phyloP scores from a whole-genome alignment of 1,139 yeast species.

The Candida smagusa region DNA sequence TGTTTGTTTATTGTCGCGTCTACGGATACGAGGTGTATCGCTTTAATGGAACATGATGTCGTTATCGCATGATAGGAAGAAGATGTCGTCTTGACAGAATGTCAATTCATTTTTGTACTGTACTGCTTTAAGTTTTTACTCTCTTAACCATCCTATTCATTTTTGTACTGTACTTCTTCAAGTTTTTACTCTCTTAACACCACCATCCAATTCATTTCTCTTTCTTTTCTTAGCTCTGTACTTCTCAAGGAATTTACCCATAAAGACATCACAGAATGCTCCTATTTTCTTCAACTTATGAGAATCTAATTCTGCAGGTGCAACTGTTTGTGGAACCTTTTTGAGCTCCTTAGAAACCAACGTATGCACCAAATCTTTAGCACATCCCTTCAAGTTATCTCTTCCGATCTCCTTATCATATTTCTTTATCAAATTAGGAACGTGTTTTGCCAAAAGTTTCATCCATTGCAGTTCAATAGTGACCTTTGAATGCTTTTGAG shows the following conservation, averaged over 20 bases:
- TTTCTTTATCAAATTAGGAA: conserved; percentile 75
- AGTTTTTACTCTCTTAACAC: conserved; percentile 3
- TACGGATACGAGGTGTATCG: no score
- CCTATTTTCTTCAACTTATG: conserved; percentile 70
- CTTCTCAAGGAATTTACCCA: conserved; percentile 69
- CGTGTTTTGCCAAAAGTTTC: conserved; percentile 62
- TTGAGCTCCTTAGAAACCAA: conserved; percentile 65
- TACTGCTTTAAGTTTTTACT: not conserved
- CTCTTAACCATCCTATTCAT: conserved; percentile 4
- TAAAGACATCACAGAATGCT: conserved; percentile 59
- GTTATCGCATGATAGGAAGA: no score
- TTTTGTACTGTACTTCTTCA: not conserved
- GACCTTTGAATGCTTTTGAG: conserved; percentile 5
- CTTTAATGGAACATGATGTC: no score
- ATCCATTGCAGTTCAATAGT: conserved; percentile 50
- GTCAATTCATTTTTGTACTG: no score
- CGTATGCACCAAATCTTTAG: conserved; percentile 68
- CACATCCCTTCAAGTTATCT: conserved; percentile 72
- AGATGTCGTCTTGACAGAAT: no score
- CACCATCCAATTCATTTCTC: conserved; percentile 8
- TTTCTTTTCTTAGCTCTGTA: conserved; percentile 37
- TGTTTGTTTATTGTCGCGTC: no score
- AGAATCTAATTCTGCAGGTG: conserved; percentile 57
- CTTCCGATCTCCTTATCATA: conserved; percentile 66
- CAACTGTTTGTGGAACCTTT: conserved; percentile 32